Conservation (phyloP, 371 early-diverging fungal genomes). For the Zopfochytrium polystomum region DNA sequence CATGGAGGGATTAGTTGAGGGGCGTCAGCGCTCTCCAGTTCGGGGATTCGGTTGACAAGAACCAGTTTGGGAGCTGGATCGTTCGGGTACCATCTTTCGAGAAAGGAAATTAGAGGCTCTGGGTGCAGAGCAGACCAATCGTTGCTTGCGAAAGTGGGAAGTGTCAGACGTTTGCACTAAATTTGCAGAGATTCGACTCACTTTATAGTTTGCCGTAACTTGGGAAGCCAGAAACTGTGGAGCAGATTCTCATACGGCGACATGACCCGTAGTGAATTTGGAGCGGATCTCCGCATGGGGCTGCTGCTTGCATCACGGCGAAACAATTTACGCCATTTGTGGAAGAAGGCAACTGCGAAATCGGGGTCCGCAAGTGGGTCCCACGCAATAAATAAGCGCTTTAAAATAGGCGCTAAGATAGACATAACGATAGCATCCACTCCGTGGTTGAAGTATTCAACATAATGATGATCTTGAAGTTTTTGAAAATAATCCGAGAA, state of each 20-base stretch:
- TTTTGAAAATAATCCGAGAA: conserved; percentile 49
- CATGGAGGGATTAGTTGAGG: conserved; percentile 61
- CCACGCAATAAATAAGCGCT: conserved; percentile 59
- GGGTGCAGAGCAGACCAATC: conserved; percentile 69
- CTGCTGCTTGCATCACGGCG: too few relatives aligned
- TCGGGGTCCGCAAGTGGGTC: conserved; percentile 64
- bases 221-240: conserved; percentile 73
- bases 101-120: conserved; percentile 61
- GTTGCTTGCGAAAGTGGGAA: conserved; percentile 50
- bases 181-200: conserved; percentile 39
- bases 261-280: conserved; percentile 50
- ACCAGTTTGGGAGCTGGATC: conserved; percentile 10
- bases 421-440: conserved; percentile 70
- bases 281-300: not conserved
- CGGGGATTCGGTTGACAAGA: conserved; percentile 8
- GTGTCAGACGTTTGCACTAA: conserved; percentile 8
- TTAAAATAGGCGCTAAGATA: conserved; percentile 58
- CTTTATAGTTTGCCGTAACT: conserved; percentile 75
- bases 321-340: conserved; percentile 37
- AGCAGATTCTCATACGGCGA: conserved; percentile 80
- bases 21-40: conserved; percentile 13
- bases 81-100: conserved; percentile 69
- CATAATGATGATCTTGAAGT: conserved; percentile 42
- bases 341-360: conserved; percentile 52
- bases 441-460: conserved; percentile 53